Evolutionary conservation across 495 filamentous ascomycete species (phyloP), one percentile per base, ranked within the genome.

Genomic region (Penicillium mononematosum): DNA sequence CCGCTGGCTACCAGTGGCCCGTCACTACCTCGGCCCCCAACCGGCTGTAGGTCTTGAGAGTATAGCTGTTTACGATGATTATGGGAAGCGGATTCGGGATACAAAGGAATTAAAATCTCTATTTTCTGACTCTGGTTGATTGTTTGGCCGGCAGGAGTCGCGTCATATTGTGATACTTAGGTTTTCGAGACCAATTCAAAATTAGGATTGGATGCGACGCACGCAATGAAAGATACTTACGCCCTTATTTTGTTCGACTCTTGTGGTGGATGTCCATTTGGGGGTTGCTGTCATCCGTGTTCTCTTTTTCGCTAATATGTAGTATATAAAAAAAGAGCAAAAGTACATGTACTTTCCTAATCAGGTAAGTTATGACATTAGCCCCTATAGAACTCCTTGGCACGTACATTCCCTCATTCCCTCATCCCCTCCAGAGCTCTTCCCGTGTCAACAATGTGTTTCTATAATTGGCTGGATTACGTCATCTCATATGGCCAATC

Each of bases 1-100:
- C 93, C 47, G 88, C 92, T 55, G 93, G 94, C 62, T 97, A 96
- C 77, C 92, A 96, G 75, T 97, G 92, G 92, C 89, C 89, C 5
- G 66, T 69, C 20, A 83, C 84, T 60, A 88, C 82, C 52, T 83
- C 81, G 60, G 75, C 80, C 50, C 79, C 83, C 60, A 91, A 88
- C 80, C 86, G 91, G 76, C 79, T 91, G 81, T 91, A 76, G 61
- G 63, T 56, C 22, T 5, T 36, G 20, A 29, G 27, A 14, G 19
- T 47, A 48, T 47, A 54, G 52, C 56, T 67, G 63, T 67, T 69
- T 63, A 69, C 57, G 56, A 67, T 49, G 62, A 63, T 20, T 58
- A 64, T 63, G 59, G 56, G 58, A 60, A 48, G 55, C 46, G 58
- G 55, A 44, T 58, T 38, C 43, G 31, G 59, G 45, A 57, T 53